phyloP scores from a whole-genome alignment of 345 rosid species.

The Corymbia maculata region DNA sequence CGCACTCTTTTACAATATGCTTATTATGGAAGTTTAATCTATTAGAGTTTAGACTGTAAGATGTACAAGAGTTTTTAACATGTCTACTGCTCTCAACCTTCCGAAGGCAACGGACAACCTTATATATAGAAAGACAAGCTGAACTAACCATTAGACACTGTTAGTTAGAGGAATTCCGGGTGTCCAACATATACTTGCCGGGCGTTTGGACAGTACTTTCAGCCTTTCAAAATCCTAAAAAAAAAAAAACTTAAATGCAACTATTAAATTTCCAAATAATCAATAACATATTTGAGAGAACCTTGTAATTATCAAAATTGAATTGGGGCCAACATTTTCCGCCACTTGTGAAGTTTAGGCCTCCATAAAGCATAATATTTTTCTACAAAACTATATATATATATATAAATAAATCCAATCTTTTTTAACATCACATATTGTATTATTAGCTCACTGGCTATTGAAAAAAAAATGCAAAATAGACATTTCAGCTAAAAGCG shows the following conservation, averaged over 20 bases:
- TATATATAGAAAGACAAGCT: background rate
- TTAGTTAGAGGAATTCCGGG: background rate
- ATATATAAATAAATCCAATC: too few relatives aligned
- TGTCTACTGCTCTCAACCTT: background rate
- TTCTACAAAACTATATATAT: background rate
- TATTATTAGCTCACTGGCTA: background rate
- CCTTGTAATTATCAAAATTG: background rate
- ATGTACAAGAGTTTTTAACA: background rate
- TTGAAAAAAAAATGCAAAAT: background rate
- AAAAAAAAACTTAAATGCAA: background rate
- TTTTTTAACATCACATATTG: accelerated
- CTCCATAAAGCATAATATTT: background rate
- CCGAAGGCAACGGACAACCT: background rate
- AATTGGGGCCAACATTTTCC: background rate
- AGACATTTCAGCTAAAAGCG: background rate
- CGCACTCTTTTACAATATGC: background rate
- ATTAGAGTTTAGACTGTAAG: background rate
- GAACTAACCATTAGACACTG: background rate
- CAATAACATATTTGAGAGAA: background rate
- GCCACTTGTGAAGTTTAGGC: background rate
- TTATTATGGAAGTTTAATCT: background rate
- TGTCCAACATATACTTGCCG: background rate
- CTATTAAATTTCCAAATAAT: background rate
- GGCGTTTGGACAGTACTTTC: background rate
- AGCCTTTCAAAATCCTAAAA: background rate